These are phyloP conservation scores for Penicillium waksmanii DNA, from an alignment of 495 filamentous ascomycete species.

Conservation along the genomic window DNA sequence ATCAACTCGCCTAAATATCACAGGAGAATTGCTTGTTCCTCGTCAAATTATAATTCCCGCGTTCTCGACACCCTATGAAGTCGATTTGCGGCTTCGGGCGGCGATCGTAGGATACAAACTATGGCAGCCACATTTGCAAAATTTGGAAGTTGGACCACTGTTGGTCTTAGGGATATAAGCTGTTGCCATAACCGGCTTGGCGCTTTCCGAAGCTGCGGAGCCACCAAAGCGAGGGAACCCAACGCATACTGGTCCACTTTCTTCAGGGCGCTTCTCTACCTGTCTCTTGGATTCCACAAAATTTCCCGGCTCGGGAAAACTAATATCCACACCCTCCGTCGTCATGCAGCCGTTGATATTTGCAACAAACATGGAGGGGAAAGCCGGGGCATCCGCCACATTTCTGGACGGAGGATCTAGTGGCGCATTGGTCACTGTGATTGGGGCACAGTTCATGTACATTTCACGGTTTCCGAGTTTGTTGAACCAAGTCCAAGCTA, in stretches of 20 bases:
- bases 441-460: constrained; percentile 87
- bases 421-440: constrained; percentile 59
- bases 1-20: no score
- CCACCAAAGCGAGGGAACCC: background rate
- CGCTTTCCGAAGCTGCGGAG: background rate
- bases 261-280: background rate
- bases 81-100: background rate
- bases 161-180: background rate
- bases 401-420: constrained; percentile 28
- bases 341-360: constrained; percentile 70
- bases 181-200: background rate
- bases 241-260: background rate
- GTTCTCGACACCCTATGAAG: background rate
- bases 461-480: constrained; percentile 80
- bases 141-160: background rate
- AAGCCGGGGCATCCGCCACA: constrained; percentile 37
- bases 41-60: no score
- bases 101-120: background rate
- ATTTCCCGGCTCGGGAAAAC: constrained; percentile 70
- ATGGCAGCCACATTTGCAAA: background rate
- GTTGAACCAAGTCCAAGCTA: constrained; percentile 92
- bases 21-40: no score
- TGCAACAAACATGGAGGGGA: constrained; percentile 79
- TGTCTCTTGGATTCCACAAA: constrained; percentile 45
- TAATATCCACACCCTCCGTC: constrained; percentile 51